phyloP scores from a whole-genome alignment of 1,284 basidiomycete species.

The Ganoderma resinaceum region DNA sequence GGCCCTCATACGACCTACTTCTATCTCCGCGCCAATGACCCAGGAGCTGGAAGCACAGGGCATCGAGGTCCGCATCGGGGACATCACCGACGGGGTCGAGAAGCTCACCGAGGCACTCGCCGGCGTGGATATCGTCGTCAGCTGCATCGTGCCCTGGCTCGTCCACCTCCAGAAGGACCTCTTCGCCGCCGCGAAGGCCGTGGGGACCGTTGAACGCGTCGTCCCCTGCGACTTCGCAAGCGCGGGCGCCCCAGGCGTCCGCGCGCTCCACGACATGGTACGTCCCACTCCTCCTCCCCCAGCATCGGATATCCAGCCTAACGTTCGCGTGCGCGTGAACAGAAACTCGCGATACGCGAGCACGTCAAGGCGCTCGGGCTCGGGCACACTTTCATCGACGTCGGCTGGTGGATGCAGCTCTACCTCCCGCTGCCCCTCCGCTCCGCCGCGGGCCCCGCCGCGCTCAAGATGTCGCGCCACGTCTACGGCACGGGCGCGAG shows the following conservation, averaged over 20 bases:
- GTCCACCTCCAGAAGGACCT: slow-evolving; percentile 27
- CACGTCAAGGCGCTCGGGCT: slow-evolving; percentile 26
- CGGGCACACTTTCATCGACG: slow-evolving; percentile 36
- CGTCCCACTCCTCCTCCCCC: not conserved
- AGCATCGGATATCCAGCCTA: not conserved
- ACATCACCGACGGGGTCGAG: slow-evolving; percentile 22
- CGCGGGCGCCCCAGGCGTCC: slow-evolving; percentile 13
- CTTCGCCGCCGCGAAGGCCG: slow-evolving; percentile 30
- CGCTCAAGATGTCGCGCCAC: slow-evolving; percentile 4
- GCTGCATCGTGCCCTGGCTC: slow-evolving; percentile 12
- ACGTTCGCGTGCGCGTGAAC: not conserved
- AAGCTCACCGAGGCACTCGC: slow-evolving; percentile 22
- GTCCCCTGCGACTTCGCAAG: slow-evolving; percentile 28
- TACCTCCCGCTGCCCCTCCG: slow-evolving; percentile 21
- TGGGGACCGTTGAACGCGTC: slow-evolving; percentile 21
- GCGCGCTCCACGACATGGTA: slow-evolving; percentile 25
- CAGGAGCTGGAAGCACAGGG: slow-evolving; percentile 17
- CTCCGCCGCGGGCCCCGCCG: not conserved
- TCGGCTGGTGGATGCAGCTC: slow-evolving; percentile 38
- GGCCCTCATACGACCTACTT: slow-evolving; percentile 23
- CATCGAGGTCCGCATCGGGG: slow-evolving; percentile 30
- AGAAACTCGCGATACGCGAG: slow-evolving; percentile 34
- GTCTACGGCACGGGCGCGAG: slow-evolving; percentile 24
- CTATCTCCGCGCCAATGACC: slow-evolving; percentile 17
- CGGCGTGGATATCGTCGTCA: slow-evolving; percentile 30